A percentile compares a stretch with the other conserved stretches of the same genome.
These are phyloP conservation scores for Fusarium torulosum DNA, from an alignment of 2,329 filamentous ascomycete species.

Conservation along the genomic window DNA sequence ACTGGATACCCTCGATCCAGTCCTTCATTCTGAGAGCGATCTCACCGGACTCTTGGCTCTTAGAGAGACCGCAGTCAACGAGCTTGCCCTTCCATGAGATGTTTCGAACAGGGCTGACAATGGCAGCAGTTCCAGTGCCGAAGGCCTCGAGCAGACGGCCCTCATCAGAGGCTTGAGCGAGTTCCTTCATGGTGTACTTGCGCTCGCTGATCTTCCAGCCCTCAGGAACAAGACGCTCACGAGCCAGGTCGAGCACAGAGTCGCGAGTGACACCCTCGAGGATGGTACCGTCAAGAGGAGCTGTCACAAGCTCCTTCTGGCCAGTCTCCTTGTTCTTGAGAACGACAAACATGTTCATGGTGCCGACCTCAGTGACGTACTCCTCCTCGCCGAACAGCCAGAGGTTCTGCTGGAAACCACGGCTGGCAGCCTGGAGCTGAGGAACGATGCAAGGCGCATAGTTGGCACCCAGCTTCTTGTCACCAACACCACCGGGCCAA, in stretches of 20 bases:
- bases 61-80: slow-evolving; percentile 85
- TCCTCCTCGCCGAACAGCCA: slow-evolving; percentile 98
- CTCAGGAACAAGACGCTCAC: slow-evolving; percentile 83
- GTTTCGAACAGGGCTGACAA: slow-evolving; percentile 88
- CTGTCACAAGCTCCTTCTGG: slow-evolving; percentile 92
- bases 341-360: slow-evolving; percentile 97
- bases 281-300: slow-evolving; percentile 95
- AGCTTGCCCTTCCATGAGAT: slow-evolving; percentile 89
- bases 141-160: slow-evolving; percentile 93
- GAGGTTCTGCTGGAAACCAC: slow-evolving; percentile 97
- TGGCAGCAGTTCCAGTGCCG: slow-evolving; percentile 91
- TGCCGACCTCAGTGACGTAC: slow-evolving; percentile 96
- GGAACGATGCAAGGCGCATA: slow-evolving; percentile 99
- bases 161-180: slow-evolving; percentile 84
- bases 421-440: slow-evolving; percentile 88
- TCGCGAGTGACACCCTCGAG: slow-evolving; percentile 95
- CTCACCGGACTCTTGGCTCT: slow-evolving; percentile 87
- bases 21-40: slow-evolving; percentile 89
- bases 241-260: slow-evolving; percentile 86
- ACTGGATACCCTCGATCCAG: slow-evolving; percentile 97
- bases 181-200: slow-evolving; percentile 90
- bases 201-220: slow-evolving; percentile 92
- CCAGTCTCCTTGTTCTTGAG: slow-evolving; percentile 88
- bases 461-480: slow-evolving; percentile 99
- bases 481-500: slow-evolving; percentile 96